Evolutionary conservation across 257 asterid genomes (phyloP).

Genomic region (Ajuga chamaepitys): DNA sequence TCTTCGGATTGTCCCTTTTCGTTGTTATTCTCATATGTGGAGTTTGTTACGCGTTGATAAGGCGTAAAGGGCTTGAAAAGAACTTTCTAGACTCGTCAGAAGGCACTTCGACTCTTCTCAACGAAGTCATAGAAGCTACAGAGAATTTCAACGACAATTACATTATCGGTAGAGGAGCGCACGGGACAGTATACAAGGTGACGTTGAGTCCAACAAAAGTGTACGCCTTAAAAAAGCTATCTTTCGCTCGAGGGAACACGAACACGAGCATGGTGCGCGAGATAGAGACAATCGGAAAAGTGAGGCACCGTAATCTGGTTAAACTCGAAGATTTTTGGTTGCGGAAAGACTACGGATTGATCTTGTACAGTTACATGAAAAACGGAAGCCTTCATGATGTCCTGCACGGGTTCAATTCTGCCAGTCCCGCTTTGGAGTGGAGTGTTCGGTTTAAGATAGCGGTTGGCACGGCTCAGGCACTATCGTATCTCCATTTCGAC

Average conservation of each 20-base stretch:
- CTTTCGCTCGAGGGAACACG: conserved; percentile 43
- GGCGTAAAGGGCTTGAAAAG: conserved; percentile 18
- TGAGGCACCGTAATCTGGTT: conserved; percentile 75
- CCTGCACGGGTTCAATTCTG: conserved; percentile 38
- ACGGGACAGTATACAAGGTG: conserved; percentile 73
- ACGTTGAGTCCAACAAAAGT: conserved; percentile 38
- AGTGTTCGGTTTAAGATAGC: conserved; percentile 50
- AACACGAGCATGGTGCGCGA: conserved; percentile 61
- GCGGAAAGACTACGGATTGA: conserved; percentile 65
- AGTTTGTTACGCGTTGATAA: conserved; percentile 19
- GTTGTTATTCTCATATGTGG: conserved; percentile 30
- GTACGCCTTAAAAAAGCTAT: conserved; percentile 65
- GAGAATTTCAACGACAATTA: conserved; percentile 53
- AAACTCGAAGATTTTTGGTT: conserved; percentile 69
- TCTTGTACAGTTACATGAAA: conserved; percentile 57
- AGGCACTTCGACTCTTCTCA: conserved; percentile 65
- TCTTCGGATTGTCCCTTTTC: conserved; percentile 28
- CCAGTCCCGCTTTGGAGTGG: conserved; percentile 51
- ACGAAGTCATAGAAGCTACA: conserved; percentile 57
- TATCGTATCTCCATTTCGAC: conserved; percentile 77
- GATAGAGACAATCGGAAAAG: conserved; percentile 69
- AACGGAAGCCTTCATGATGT: conserved; percentile 79
- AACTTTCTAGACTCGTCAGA: conserved; percentile 27
- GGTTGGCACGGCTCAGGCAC: conserved; percentile 69
- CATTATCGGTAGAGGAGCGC: conserved; percentile 71